A percentile compares a stretch with the other conserved stretches of the same genome.
These are phyloP conservation scores for Auxenochlorella protothecoides DNA, from an alignment of 139 green algal genomes.

Conservation along the genomic window DNA sequence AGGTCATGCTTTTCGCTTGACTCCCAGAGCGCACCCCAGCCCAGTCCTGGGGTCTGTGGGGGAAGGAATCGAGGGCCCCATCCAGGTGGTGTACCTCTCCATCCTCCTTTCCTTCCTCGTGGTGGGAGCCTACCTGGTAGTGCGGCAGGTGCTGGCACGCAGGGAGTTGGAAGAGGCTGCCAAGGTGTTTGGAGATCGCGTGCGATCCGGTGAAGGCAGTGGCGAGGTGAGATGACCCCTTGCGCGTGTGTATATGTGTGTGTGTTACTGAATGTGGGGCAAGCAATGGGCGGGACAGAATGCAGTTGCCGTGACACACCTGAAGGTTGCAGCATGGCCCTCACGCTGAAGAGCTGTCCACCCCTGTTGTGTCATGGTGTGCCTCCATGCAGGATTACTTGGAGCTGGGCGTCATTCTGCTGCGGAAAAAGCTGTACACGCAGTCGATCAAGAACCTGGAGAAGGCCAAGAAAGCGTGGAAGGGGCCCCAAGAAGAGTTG, in stretches of 20 bases:
- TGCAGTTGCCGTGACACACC: not conserved
- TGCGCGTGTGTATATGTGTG: not conserved
- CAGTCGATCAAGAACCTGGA: constrained; percentile 88
- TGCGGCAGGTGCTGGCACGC: constrained; percentile 87
- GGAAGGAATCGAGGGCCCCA: constrained; percentile 72
- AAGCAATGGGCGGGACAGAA: constrained; percentile 3
- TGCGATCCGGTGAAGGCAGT: constrained; percentile 67
- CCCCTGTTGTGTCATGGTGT: not conserved
- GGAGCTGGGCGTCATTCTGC: constrained; percentile 92
- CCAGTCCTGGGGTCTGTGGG: constrained; percentile 14
- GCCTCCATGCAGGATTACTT: constrained; percentile 74
- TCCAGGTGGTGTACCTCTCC: constrained; percentile 88
- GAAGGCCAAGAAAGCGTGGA: constrained; percentile 83
- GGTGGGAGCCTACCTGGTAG: constrained; percentile 82
- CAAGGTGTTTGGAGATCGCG: constrained; percentile 89
- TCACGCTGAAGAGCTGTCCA: not conserved
- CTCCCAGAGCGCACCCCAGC: not conserved
- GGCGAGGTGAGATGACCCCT: constrained; percentile 44
- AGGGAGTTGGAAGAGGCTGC: constrained; percentile 90
- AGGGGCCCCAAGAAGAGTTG: constrained; percentile 82
- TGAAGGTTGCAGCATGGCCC: too few relatives aligned
- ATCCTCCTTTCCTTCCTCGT: constrained; percentile 79
- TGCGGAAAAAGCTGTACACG: constrained; percentile 94
- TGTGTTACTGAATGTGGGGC: not conserved
- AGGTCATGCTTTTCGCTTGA: too few relatives aligned